A percentile compares a stretch with the other conserved stretches of the same genome.
Evolutionary conservation across 352 stramenopile species (phyloP).

Genomic region (Phytophthora aleatoria): DNA sequence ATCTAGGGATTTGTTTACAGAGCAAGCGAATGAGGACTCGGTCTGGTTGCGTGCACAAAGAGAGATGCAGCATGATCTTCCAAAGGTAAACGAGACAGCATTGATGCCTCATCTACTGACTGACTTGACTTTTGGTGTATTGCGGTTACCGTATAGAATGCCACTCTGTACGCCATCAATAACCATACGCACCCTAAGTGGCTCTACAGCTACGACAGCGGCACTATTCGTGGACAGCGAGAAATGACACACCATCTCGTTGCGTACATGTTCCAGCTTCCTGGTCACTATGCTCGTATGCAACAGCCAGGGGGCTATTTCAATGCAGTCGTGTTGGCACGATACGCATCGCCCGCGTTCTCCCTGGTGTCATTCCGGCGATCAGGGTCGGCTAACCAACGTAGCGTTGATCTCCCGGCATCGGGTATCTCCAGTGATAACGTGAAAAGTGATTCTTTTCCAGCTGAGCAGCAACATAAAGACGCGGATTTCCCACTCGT

Average conservation of each 20-base stretch:
- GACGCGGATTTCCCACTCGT: not conserved
- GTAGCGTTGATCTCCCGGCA: not conserved
- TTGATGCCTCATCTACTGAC: not conserved
- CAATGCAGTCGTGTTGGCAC: not conserved
- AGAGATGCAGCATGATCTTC: not conserved
- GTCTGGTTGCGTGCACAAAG: not conserved
- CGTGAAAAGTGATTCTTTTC: not conserved
- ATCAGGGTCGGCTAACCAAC: not conserved
- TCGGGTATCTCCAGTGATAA: not conserved
- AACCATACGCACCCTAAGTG: slow-evolving; percentile 32
- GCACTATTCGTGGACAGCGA: slow-evolving; percentile 31
- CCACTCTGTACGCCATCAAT: slow-evolving; percentile 40
- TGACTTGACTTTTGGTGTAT: not conserved
- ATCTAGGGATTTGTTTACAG: not conserved
- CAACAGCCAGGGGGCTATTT: not conserved
- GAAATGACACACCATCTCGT: slow-evolving; percentile 41
- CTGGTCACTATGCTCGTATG: not conserved
- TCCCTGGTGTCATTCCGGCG: slow-evolving; percentile 19
- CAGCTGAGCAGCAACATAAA: not conserved
- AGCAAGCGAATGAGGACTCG: not conserved
- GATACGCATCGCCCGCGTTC: slow-evolving; percentile 18
- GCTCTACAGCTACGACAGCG: slow-evolving; percentile 44
- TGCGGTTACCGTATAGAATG: slow-evolving; percentile 19
- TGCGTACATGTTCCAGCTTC: slow-evolving; percentile 29
- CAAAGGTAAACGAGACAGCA: not conserved